phyloP scores from a whole-genome alignment of 1,284 basidiomycete genomes.

The Cryptococcus maquisensis region DNA sequence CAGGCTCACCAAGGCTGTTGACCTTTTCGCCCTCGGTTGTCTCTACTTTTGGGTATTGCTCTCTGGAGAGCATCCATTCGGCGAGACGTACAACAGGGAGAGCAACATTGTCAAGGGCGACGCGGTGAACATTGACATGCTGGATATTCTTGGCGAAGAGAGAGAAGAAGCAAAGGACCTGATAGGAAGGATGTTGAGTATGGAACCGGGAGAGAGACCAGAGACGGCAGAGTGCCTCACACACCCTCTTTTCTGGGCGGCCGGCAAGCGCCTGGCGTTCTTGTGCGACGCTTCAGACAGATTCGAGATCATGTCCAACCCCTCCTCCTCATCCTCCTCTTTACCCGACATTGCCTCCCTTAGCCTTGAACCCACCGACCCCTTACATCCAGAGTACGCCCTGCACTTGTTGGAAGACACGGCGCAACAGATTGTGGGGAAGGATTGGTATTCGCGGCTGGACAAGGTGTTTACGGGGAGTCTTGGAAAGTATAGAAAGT shows the following conservation, averaged over 20 bases:
- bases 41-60: slow-evolving; percentile 88
- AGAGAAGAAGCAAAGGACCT: slow-evolving; percentile 77
- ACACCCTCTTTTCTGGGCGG: slow-evolving; percentile 97
- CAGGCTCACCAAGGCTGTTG: slow-evolving; percentile 83
- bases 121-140: slow-evolving; percentile 60
- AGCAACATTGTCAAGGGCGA: slow-evolving; percentile 81
- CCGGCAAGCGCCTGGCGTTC: slow-evolving; percentile 79
- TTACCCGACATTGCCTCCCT: no score
- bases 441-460: slow-evolving; percentile 80
- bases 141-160: slow-evolving; percentile 83
- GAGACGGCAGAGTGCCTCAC: slow-evolving; percentile 78
- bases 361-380: slow-evolving; percentile 52
- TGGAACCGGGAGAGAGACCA: slow-evolving; percentile 72
- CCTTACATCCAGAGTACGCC: slow-evolving; percentile 61
- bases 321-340: neutral
- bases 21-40: slow-evolving; percentile 90
- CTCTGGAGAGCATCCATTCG: slow-evolving; percentile 82
- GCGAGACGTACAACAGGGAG: slow-evolving; percentile 84
- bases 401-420: slow-evolving; percentile 71
- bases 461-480: slow-evolving; percentile 90
- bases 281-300: slow-evolving; percentile 94
- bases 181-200: slow-evolving; percentile 69
- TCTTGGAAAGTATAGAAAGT: slow-evolving; percentile 93
- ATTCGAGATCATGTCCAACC: slow-evolving; percentile 91
- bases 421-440: slow-evolving; percentile 65